Conservation (phyloP, 2,329 filamentous ascomycete species). For the Colletotrichum costaricense region DNA sequence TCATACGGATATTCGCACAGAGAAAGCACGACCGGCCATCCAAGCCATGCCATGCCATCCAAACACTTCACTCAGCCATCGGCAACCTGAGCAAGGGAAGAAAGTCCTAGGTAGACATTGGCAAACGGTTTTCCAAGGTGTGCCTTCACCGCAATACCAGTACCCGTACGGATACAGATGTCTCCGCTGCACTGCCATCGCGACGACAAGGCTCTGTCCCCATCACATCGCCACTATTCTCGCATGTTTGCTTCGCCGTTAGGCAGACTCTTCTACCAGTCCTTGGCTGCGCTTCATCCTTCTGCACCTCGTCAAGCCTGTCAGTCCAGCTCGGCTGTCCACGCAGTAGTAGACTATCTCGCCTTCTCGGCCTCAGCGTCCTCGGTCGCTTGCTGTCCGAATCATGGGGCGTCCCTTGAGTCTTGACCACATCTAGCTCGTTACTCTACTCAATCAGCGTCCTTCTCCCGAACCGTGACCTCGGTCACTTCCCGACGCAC, state of each 20-base stretch:
- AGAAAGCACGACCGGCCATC: too few relatives aligned
- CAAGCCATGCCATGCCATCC: too few relatives aligned
- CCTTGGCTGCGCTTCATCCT: conserved; percentile 32
- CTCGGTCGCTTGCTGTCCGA: background rate
- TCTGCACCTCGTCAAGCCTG: conserved; percentile 28
- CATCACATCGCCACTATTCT: background rate
- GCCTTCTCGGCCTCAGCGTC: background rate
- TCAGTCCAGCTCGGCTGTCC: conserved; percentile 6
- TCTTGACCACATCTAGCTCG: background rate
- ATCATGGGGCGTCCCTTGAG: background rate
- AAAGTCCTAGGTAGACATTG: background rate
- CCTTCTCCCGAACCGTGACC: background rate
- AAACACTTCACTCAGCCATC: background rate
- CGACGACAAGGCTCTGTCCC: background rate
- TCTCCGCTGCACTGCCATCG: conserved; percentile 3
- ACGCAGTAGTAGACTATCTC: background rate
- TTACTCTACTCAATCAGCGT: background rate
- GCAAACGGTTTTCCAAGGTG: background rate
- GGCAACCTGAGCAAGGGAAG: background rate
- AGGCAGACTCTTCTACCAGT: conserved; percentile 9
- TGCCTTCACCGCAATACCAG: background rate
- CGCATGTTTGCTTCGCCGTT: background rate
- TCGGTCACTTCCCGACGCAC: conserved; percentile 22
- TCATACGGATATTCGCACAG: background rate
- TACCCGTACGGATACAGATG: background rate